Conservation (phyloP, 768 basidiomycete genomes). For the Pisolithus albus region DNA sequence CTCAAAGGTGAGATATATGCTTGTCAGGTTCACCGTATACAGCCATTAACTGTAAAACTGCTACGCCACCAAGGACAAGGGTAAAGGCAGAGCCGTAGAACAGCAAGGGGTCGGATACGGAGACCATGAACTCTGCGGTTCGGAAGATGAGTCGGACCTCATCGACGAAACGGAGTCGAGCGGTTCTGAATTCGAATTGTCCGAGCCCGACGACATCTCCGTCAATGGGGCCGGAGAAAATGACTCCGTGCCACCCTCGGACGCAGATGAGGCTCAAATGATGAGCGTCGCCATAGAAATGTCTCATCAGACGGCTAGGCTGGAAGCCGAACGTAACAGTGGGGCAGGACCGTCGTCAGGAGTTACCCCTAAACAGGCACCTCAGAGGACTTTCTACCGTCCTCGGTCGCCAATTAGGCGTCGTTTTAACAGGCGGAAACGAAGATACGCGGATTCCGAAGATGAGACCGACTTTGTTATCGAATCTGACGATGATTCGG, state of each 20-base stretch:
- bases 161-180: constrained; percentile 46
- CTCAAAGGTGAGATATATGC: constrained; percentile 19
- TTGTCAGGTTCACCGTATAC: constrained; percentile 1
- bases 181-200: constrained; percentile 54
- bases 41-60: constrained; percentile 15
- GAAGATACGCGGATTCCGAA: constrained; percentile 7
- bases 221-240: background rate
- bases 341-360: constrained; percentile 25
- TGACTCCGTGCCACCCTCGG: constrained; percentile 28
- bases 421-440: constrained; percentile 27
- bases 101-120: constrained; percentile 22
- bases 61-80: constrained; percentile 18
- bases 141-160: constrained; percentile 36
- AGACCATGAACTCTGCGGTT: constrained; percentile 21
- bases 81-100: constrained; percentile 18
- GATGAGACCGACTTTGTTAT: too few species aligned
- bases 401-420: constrained; percentile 35
- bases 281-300: constrained; percentile 47
- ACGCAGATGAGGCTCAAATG: constrained; percentile 37
- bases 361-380: constrained; percentile 29
- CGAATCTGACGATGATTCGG: too few species aligned
- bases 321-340: constrained; percentile 22
- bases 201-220: constrained; percentile 14
- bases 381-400: constrained; percentile 43
- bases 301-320: constrained; percentile 40